Evolutionary conservation across 2,329 filamentous ascomycete genomes (phyloP), one percentile per base, ranked within the genome.

Genomic region (Apiospora saccharicola): DNA sequence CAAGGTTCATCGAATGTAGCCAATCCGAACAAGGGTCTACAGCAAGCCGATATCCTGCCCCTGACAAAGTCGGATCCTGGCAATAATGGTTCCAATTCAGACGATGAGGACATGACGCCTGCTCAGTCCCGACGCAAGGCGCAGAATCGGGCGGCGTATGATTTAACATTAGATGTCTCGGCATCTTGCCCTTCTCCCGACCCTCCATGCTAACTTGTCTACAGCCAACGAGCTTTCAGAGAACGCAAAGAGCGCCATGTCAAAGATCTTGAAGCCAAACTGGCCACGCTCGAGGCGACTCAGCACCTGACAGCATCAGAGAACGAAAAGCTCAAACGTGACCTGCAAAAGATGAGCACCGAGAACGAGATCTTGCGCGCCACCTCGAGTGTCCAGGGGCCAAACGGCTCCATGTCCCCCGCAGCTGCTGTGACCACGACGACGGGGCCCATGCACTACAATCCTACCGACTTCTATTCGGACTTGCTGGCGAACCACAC

Each of bases 201-300:
- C 6, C 5, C 19, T 41, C 57, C 4, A 41, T 34, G 57, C 57
- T 64, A 64, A 64, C 57, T 64, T 70, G 41, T 53, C n/a, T 69
- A 41, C 75, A 98, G 96, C 68, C 96, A 98, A 87, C 92, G 96
- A 77, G 96, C 96, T 44, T 98, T 98, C 82, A 94, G 96, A 73
- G 96, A 98, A 83, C 92, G 96, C 77, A 98, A 98, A 83, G 96
- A 98, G 82, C 92, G 92, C 72, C 95, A 97, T 79, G 95, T 98
- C 74, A 95, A 95, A 81, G 95, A 98, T 74, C 91, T 98, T 34
- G 95, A 98, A 83, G 90, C 91, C 72, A 96, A 97, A 81, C 90
- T 98, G 41, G 92, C 90, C 69, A 88, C 86, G 68, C 90, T 98
- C 44, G 93, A 97, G 80, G 90, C 91, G 73, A 90, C 91, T 69